These are phyloP conservation scores for Arabidopsis thaliana DNA, from an alignment of 345 rosid species.

Conservation along the genomic window DNA sequence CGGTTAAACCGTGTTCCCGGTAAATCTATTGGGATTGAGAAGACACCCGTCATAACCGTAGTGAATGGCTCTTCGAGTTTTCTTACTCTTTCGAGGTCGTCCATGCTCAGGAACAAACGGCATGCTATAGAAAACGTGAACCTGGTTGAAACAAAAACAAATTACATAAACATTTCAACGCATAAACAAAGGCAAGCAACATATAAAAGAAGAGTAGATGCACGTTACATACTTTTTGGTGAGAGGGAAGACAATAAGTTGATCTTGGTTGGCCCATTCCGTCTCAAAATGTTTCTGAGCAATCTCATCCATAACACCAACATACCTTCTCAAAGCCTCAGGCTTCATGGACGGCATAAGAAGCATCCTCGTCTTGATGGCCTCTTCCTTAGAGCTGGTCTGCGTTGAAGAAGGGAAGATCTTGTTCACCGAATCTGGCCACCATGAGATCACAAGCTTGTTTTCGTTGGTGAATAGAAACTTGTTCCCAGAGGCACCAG, in stretches of 20 bases:
- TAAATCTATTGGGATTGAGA: constrained; percentile 42
- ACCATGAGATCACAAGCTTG: constrained; percentile 51
- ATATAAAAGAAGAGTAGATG: no score
- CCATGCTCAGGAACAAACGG: constrained; percentile 48
- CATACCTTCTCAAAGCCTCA: constrained; percentile 46
- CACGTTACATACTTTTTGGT: constrained; percentile 37
- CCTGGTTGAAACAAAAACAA: background rate
- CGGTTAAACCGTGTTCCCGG: constrained; percentile 44
- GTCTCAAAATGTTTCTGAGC: constrained; percentile 42
- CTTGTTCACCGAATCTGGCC: constrained; percentile 54
- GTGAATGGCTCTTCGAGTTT: constrained; percentile 32
- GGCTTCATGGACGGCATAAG: constrained; percentile 50
- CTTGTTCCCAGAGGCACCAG: constrained; percentile 51
- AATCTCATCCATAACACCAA: constrained; percentile 45
- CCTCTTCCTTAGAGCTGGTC: constrained; percentile 43
- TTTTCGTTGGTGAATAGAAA: constrained; percentile 56
- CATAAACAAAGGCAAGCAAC: no score
- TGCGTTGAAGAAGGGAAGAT: constrained; percentile 50
- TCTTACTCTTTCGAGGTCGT: constrained; percentile 28
- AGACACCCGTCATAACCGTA: constrained; percentile 23
- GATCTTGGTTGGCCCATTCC: constrained; percentile 44
- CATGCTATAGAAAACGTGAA: constrained; percentile 52
- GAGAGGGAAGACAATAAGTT: constrained; percentile 45
- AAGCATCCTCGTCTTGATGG: constrained; percentile 45
- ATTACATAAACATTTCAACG: no score